These are phyloP conservation scores for Oryza meyeriana DNA, from an alignment of 176 grass and related monocot genomes.

Conservation along the genomic window DNA sequence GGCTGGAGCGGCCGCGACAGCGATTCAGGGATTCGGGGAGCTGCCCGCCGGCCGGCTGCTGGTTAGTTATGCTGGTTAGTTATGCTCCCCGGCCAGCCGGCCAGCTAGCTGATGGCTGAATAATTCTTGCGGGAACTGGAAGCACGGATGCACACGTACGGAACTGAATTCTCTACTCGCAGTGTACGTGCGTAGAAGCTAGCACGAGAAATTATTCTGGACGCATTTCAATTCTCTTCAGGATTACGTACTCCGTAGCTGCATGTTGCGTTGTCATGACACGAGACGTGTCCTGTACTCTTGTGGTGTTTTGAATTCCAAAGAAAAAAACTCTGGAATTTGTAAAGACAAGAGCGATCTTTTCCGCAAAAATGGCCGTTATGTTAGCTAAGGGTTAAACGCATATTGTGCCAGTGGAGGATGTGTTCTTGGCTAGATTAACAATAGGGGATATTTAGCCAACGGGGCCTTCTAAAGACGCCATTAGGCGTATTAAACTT, in stretches of 20 bases:
- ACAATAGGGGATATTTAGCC: background rate
- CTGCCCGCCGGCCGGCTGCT: background rate
- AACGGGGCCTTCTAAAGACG: background rate
- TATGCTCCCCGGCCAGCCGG: conserved; percentile 7
- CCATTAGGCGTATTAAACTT: background rate
- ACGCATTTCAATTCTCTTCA: background rate
- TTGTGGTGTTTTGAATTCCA: no score
- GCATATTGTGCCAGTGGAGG: conserved; percentile 22
- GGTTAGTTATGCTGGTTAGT: background rate
- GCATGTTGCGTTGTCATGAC: no score
- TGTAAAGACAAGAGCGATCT: no score
- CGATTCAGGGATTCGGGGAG: background rate
- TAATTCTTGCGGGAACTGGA: background rate
- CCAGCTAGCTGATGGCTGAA: background rate
- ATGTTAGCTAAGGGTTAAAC: background rate
- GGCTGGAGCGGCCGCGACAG: conserved; percentile 11
- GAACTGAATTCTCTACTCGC: background rate
- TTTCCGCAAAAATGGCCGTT: background rate
- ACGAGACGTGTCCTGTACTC: no score
- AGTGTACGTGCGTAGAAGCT: background rate
- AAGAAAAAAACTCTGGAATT: background rate
- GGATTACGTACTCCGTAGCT: no score
- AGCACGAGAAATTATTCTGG: background rate
- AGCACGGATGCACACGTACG: background rate
- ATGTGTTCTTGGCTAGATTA: conserved; percentile 17